These are phyloP conservation scores for Coemansia pectinata DNA, from an alignment of 192 early-diverging fungal genomes.

Conservation along the genomic window DNA sequence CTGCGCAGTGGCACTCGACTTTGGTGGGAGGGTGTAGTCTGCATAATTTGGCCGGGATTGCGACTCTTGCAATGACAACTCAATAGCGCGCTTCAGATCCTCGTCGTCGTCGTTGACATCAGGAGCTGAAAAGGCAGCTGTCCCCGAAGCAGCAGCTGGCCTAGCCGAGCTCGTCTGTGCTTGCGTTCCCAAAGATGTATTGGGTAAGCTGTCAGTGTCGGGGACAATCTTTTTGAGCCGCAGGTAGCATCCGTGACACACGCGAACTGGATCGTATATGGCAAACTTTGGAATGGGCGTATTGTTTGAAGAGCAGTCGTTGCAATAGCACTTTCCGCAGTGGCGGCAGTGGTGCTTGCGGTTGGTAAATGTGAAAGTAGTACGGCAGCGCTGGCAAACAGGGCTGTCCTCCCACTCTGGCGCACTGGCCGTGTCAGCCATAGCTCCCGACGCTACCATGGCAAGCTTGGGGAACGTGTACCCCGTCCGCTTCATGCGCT, in stretches of 20 bases:
- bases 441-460: constrained; percentile 58
- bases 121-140: constrained; percentile 8
- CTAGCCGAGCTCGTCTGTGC: constrained; percentile 3
- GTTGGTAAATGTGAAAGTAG: constrained; percentile 89
- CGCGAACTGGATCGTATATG: constrained; percentile 86
- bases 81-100: constrained; percentile 91
- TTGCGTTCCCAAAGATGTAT: neutral
- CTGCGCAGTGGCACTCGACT: neutral
- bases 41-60: constrained; percentile 52
- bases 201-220: constrained; percentile 9
- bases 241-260: constrained; percentile 91
- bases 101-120: constrained; percentile 73
- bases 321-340: constrained; percentile 93
- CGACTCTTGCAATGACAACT: constrained; percentile 76
- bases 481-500: constrained; percentile 72
- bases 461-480: constrained; percentile 74
- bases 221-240: constrained; percentile 66
- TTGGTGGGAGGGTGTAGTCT: constrained; percentile 29
- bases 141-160: constrained; percentile 6
- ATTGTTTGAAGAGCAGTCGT: constrained; percentile 88
- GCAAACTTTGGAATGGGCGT: constrained; percentile 83
- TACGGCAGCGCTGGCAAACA: constrained; percentile 92
- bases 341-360: constrained; percentile 99
- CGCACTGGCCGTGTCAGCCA: constrained; percentile 89
- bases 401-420: constrained; percentile 97